Evolutionary conservation across 2,329 filamentous ascomycete species (phyloP), one percentile per base, ranked within the genome.

Genomic region (Aspergillus aculeatinus): DNA sequence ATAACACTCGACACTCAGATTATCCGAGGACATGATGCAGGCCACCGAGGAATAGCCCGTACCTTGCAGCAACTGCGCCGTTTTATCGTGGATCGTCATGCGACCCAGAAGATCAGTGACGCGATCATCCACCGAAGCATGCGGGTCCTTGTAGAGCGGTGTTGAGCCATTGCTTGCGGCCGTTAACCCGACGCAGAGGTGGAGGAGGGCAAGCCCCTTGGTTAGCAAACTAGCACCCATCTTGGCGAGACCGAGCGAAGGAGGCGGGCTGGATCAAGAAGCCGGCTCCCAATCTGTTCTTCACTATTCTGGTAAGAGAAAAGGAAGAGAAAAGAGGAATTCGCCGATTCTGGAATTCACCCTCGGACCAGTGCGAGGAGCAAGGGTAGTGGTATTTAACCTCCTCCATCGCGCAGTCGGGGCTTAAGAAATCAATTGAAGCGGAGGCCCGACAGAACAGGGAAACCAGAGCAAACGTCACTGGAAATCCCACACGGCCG

Each of bases 81-180:
- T 83, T 77, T 92, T 92, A 61, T 92, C 89, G 68, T 89, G 81
- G 57, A 90, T 83, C 0, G 87, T 90, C 89, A 92, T 92, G 25
- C 87, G 84, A 12, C 83, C 83, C 55, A 92, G 76, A 5, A 92
- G 81, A 71, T 92, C 89, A 10, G 83, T 73, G 11, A 92, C 83
- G 60, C 89, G 82, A 53, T 83, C 83, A 55, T 90, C 85, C 14
- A 91, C 79, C 7, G 85, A 77, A 5, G 86, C 84, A 58, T 79
- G 80, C 5, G 87, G 77, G 70, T 91, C 80, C 70, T 88, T 89
- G 81, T 90, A 90, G 1, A 69, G 58, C 0, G 72, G 72, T 3
- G 55, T 64, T n/a, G 63, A 65, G 25, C 48, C 57, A 60, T 57
- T 52, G 11, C 67, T 62, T 11, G 64, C 67, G 44, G 60, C 48